Base-by-base conservation (phyloP, 164 flowering plant species). In the Dillenia suffruticosa region DNA sequence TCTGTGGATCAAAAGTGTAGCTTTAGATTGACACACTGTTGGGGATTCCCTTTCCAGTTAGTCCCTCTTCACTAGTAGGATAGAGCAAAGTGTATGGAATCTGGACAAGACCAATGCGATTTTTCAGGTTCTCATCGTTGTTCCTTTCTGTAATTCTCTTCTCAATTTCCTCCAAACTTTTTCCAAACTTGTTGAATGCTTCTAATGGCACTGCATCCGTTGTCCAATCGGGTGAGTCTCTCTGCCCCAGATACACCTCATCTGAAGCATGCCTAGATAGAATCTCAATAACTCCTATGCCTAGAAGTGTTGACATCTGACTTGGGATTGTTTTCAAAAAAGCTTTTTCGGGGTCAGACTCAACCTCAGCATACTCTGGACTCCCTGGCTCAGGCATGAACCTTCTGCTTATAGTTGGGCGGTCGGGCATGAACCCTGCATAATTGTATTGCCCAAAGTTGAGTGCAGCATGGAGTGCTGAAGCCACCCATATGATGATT, bases 391-490 rank as follows among this genome's bases (percentile, higher is more conserved):
- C 50, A 1, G 93, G 93, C 46, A 87, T 64, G 74, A 74, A 70
- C 46, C 71, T 67, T 10, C 79, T 67, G 53, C 89, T 80, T 12
- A 63, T 24, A 0, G 78, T 50, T 4, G 94, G 90, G 11, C 90
- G 79, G 64, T 77, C 82, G 0, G 78, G 85, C 17, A 75, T 74
- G 78, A 72, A 85, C 0, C 87, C 89, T 0, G 73, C 81, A 48
- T 84, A 84, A 19, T 69, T 77, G 51, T 79, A 83, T 69, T 85
- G 90, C 15, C 88, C 93, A 47, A 76, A 85, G 68, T 85, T 81
- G 9, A 83, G 67, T 0, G 88, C 74, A 58, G 94, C 90, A 57
- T 87, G 90, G 15, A 77, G 76, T 8, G 83, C 90, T 22, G 90
- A 83, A 0, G 94, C 69, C 6, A 72, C 70, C 94, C 94, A 85